Conservation (phyloP, 495 filamentous ascomycete species). For the Extremus antarcticus region DNA sequence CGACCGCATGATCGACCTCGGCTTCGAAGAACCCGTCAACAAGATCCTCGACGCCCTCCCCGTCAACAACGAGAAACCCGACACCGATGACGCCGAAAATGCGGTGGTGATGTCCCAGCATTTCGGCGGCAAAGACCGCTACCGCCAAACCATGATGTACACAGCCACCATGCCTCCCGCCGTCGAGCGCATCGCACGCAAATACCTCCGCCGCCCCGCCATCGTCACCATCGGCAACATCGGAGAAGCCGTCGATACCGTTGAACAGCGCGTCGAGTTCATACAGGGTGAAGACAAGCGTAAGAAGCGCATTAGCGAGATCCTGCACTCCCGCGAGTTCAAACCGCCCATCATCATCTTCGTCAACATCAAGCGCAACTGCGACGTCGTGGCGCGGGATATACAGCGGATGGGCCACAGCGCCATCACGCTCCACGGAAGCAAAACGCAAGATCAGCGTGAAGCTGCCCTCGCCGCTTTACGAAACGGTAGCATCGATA, state of each 20-base stretch:
- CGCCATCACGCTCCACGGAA: conserved; percentile 83
- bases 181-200: conserved; percentile 90
- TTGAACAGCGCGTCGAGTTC: conserved; percentile 95
- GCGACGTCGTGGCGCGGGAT: conserved; percentile 87
- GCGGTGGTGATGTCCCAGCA: conserved; percentile 72
- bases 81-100: conserved; percentile 88
- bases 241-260: conserved; percentile 96
- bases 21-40: conserved; percentile 95
- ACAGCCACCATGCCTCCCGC: conserved; percentile 94
- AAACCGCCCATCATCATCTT: conserved; percentile 94
- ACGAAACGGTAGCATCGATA: conserved; percentile 64
- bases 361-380: conserved; percentile 99
- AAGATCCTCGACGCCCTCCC: conserved; percentile 98
- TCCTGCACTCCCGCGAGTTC: conserved; percentile 78
- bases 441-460: conserved; percentile 95
- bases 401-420: conserved; percentile 93
- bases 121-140: conserved; percentile 72
- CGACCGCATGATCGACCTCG: conserved; percentile 97
- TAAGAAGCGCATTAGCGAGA: conserved; percentile 91
- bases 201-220: conserved; percentile 87
- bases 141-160: conserved; percentile 99
- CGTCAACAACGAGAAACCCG: conserved; percentile 89
- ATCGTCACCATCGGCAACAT: conserved; percentile 91
- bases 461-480: conserved; percentile 86
- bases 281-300: conserved; percentile 87